A percentile compares a stretch with the other conserved stretches of the same genome.
Evolutionary conservation across 2,329 filamentous ascomycete genomes (phyloP).

Genomic region (Ophiostoma montium): DNA sequence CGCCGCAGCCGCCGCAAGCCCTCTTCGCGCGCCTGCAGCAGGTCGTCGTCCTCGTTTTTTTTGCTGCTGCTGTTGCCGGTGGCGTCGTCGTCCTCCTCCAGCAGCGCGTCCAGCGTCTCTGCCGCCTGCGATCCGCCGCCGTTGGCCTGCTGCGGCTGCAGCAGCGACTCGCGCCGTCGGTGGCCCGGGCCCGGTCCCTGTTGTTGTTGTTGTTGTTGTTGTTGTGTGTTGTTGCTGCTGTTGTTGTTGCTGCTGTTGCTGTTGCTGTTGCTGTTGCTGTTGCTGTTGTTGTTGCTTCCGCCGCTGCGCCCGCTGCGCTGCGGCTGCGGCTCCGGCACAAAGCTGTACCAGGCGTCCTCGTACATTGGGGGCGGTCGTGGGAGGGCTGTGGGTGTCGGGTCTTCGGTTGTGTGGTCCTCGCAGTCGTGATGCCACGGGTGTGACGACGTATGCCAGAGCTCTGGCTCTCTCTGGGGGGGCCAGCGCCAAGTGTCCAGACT

Average conservation of each 20-base stretch:
- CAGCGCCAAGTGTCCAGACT: not conserved
- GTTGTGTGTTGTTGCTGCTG: too few species aligned
- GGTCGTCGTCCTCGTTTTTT: slow-evolving; percentile 20
- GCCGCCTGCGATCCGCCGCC: slow-evolving; percentile 34
- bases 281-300: slow-evolving; percentile 29
- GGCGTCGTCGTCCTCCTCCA: slow-evolving; percentile 41
- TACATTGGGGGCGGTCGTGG: slow-evolving; percentile 40
- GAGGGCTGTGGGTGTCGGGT: not conserved
- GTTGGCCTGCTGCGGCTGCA: slow-evolving; percentile 54
- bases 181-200: too few species aligned
- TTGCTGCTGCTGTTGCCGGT: too few species aligned
- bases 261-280: too few species aligned
- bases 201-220: too few species aligned
- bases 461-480: not conserved
- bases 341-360: slow-evolving; percentile 74
- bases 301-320: slow-evolving; percentile 32
- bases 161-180: slow-evolving; percentile 53
- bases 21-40: slow-evolving; percentile 40
- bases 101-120: slow-evolving; percentile 42
- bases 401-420: not conserved
- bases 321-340: slow-evolving; percentile 48
- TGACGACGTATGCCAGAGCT: not conserved
- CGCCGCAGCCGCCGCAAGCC: slow-evolving; percentile 40
- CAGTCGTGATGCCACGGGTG: not conserved
- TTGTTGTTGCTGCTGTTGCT: too few species aligned